These are phyloP conservation scores for Nicotiana benthamiana DNA, from an alignment of 257 asterid species.

Conservation along the genomic window DNA sequence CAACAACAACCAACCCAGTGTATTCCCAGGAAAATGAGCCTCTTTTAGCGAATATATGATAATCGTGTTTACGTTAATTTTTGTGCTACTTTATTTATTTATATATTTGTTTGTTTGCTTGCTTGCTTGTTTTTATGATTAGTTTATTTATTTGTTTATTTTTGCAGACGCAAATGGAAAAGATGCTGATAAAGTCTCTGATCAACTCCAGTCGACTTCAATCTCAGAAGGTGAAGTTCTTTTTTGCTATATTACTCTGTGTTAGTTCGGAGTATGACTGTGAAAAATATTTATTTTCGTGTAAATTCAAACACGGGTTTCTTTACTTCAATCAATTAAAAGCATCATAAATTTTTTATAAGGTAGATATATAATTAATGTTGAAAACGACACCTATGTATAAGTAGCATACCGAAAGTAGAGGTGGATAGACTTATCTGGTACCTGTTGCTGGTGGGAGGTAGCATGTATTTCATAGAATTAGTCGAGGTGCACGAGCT, in stretches of 20 bases:
- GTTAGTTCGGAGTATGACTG: neutral
- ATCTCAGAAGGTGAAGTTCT: constrained; percentile 42
- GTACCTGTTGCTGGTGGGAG: too few species aligned
- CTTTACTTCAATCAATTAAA: neutral
- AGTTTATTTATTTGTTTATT: neutral
- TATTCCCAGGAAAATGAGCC: too few species aligned
- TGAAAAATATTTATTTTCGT: neutral
- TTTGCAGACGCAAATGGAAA: constrained; percentile 47
- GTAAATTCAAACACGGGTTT: neutral
- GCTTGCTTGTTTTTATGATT: neutral
- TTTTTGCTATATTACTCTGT: neutral
- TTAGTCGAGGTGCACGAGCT: too few species aligned
- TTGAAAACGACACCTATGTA: too few species aligned
- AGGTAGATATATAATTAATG: too few species aligned
- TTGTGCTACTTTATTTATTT: neutral
- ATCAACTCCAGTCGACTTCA: constrained; percentile 78
- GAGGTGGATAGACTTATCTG: too few species aligned
- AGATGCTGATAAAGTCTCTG: constrained; percentile 64
- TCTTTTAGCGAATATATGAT: too few species aligned
- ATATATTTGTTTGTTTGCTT: neutral
- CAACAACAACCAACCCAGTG: too few species aligned
- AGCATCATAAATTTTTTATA: neutral
- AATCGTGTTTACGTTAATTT: too few species aligned
- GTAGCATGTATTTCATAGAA: too few species aligned
- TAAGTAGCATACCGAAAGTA: too few species aligned